Percentiles rank a stretch among this genome's conserved stretches.
Evolutionary conservation across 1,284 basidiomycete species (phyloP).

Genomic region (Cutaneotrichosporon sp.): DNA sequence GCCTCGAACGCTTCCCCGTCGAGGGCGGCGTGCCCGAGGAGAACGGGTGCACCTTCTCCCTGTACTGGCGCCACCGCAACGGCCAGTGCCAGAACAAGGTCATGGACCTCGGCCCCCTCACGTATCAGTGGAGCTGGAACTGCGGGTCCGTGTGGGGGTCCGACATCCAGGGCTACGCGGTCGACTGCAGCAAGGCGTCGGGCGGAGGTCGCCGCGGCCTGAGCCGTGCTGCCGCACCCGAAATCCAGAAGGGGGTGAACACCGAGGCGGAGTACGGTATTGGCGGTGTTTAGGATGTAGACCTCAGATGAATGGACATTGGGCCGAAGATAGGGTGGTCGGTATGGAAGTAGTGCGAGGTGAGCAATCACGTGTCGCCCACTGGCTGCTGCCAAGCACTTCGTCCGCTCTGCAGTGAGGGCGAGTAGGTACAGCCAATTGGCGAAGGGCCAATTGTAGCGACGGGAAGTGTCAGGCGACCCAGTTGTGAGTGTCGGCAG

Average conservation of each 20-base stretch:
- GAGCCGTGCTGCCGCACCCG: background rate
- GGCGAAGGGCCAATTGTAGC: no score
- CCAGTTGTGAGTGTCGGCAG: no score
- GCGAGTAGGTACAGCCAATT: no score
- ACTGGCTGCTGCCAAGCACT: no score
- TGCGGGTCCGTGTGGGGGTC: background rate
- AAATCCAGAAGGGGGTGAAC: no score
- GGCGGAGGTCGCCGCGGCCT: background rate
- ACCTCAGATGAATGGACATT: background rate
- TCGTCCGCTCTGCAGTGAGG: no score
- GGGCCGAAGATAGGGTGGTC: no score
- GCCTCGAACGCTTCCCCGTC: conserved; percentile 6
- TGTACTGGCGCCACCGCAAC: background rate
- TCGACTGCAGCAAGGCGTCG: background rate
- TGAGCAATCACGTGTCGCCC: no score
- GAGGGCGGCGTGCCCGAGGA: background rate
- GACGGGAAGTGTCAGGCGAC: no score
- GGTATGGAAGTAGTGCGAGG: no score
- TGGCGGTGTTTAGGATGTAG: background rate
- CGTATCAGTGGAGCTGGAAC: background rate
- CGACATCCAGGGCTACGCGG: background rate
- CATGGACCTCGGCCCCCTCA: background rate
- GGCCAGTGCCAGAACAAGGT: background rate
- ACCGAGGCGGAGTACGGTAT: background rate
- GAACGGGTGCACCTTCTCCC: background rate